Evolutionary conservation across 495 filamentous ascomycete species (phyloP), one percentile per base, ranked within the genome.

Genomic region (Mycothermus thermophilus): DNA sequence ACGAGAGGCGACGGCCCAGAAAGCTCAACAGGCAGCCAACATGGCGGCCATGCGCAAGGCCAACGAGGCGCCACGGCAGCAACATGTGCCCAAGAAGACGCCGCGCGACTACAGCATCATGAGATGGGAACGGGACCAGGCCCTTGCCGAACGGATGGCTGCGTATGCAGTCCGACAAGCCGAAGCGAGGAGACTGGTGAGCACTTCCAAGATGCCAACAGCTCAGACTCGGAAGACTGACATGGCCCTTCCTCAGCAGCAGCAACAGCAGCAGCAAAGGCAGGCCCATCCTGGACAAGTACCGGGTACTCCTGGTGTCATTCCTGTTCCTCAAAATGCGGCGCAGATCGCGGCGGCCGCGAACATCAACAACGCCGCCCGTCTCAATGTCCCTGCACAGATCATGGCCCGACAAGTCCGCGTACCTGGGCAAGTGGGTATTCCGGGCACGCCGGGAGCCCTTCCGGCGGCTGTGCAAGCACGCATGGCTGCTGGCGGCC

Each of bases 71-170:
- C 67, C 71, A 30, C 74, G 78, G 38, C 77, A 76, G 24, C 54
- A 57, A 23, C n/a, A n/a, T n/a, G 53, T 51, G 1, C 55, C 48
- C 13, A 54, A 43, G 8, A 68, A 81, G 32, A 87, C 87, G 0
- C 87, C 90, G 0, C 75, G 82, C 43, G 83, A 93, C 33, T 88
- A 93, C 48, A 93, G 85, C 49, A 71, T 82, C 19, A 66, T 93
- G 47, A 85, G 88, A 52, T 74, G 78, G 52, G 86, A 95, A 37
- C 74, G 79, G 21, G 87, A 95, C 37, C 57, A 81, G 45, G 81
- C 82, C 40, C 54, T 82, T 28, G 70, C 72, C 27, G 83, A 93
- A 58, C 72, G 75, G 45, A 75, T 83, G 57, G 69, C 74, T 42
- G 64, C 72, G 19, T 74, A 80, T 39, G 71, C 75, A 15, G 68